Evolutionary conservation across 148 eudicot species (phyloP), one percentile per base, ranked within the genome.

Genomic region (Salicornia ramosissima): DNA sequence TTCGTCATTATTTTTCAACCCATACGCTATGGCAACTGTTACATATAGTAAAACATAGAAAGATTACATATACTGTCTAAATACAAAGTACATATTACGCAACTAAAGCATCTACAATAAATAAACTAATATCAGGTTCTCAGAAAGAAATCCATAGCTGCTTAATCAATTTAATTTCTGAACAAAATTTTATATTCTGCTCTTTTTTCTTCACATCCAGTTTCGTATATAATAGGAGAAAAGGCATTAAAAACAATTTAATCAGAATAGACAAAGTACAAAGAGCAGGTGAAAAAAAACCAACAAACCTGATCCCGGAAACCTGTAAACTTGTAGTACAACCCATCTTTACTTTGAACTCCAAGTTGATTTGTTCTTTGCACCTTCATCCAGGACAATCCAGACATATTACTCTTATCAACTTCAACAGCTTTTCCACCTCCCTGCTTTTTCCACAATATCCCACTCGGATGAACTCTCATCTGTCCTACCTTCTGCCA

Each of bases 391-490:
- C 99, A 94, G 3, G 80, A 81, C 50, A 94, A 80, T 57, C 86
- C 78, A 13, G 82, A 68, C 31, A 94, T 74, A 72, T 94, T 87
- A 71, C 81, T 66, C 73, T 81, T 94, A 50, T 86, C 96, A 67
- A 94, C 87, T 80, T 91, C 93, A 70, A 91, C 90, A 29, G 93
- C 85, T 82, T 89, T 94, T 13, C 99, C 97, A 43, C 99, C 97
- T 6, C 97, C 99, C 76, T 80, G 87, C 80, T 91, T 94, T 90
- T 89, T 94, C 99, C 99, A 94, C 64, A 82, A 36, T 36, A 94
- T 72, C 69, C 93, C 99, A 9, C 87, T 87, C 0, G 97, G 68
- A 72, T 89, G 86, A 65, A 94, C 86, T 79, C 80, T 83, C 47
- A 94, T 83, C 77, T 91, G 96, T 64, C 99, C 99, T 42, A 78